phyloP scores from a whole-genome alignment of 2,329 filamentous ascomycete genomes.

The Phialophora verrucosa region DNA sequence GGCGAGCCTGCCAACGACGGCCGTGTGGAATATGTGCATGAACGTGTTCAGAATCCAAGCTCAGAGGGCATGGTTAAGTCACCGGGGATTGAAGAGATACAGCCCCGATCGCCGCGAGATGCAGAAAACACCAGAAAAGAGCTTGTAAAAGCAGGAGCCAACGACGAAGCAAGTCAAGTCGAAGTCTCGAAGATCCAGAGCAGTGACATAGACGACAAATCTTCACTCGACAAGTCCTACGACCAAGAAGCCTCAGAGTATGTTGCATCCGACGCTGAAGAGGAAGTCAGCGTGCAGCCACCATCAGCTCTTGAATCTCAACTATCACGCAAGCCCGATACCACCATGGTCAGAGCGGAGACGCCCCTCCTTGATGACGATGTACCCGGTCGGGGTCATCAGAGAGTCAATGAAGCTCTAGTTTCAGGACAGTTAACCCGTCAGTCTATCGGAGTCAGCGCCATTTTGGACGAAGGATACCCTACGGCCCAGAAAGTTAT shows the following conservation, averaged over 20 bases:
- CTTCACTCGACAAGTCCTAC: background rate
- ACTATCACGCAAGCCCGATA: background rate
- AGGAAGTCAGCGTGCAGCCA: background rate
- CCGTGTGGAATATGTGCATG: constrained; percentile 1
- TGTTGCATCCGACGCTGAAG: constrained; percentile 9
- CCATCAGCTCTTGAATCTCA: background rate
- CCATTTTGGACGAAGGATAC: constrained; percentile 22
- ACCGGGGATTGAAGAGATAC: background rate
- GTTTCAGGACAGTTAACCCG: constrained; percentile 1
- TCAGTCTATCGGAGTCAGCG: constrained; percentile 17
- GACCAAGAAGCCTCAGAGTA: constrained; percentile 18
- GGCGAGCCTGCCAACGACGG: background rate
- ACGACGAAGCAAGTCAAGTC: background rate
- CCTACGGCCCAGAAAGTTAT: constrained; percentile 14
- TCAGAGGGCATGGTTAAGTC: background rate
- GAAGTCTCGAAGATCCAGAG: background rate
- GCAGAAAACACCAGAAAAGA: background rate
- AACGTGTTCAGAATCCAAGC: background rate
- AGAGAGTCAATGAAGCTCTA: constrained; percentile 4
- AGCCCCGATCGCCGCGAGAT: background rate
- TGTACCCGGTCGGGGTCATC: background rate
- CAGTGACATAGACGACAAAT: background rate
- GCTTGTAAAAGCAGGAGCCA: background rate
- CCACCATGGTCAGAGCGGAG: background rate
- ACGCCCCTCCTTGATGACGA: constrained; percentile 16